These are phyloP conservation scores for Linderina pennispora DNA, from an alignment of 192 early-diverging fungal species.

Conservation along the genomic window DNA sequence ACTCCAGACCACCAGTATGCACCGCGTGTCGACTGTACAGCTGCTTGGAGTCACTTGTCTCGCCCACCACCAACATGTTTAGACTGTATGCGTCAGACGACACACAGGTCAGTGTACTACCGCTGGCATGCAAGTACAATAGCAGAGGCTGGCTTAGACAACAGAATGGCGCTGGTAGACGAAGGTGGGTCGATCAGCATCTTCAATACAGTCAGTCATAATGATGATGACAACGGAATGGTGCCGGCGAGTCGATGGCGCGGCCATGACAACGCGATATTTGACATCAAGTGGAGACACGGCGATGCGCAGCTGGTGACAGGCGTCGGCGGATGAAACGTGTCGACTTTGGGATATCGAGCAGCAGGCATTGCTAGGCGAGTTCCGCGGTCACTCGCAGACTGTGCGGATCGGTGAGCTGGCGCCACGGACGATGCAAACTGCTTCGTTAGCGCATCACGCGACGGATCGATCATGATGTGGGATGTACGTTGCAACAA, in stretches of 20 bases:
- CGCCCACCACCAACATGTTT: constrained; percentile 16
- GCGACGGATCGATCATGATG: constrained; percentile 67
- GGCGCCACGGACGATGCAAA: constrained; percentile 50
- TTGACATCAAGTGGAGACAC: constrained; percentile 72
- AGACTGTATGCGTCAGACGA: constrained; percentile 10
- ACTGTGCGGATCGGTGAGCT: constrained; percentile 67
- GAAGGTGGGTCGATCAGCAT: constrained; percentile 28
- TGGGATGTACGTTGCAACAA: constrained; percentile 71
- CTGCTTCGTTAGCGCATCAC: constrained; percentile 62
- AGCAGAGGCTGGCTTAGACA: no score
- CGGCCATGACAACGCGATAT: constrained; percentile 74
- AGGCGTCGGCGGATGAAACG: constrained; percentile 70
- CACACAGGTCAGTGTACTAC: constrained; percentile 9
- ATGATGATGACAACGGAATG: constrained; percentile 3
- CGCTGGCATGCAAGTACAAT: constrained; percentile 38
- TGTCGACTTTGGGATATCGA: constrained; percentile 74
- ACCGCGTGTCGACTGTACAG: constrained; percentile 9
- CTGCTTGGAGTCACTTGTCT: constrained; percentile 16
- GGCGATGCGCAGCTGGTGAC: constrained; percentile 65
- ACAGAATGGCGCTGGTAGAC: constrained; percentile 34
- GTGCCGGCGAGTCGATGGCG: constrained; percentile 22
- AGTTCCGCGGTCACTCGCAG: constrained; percentile 60
- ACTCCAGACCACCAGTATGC: neutral
- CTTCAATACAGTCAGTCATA: constrained; percentile 14
- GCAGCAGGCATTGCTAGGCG: constrained; percentile 42